phyloP scores from a whole-genome alignment of 2,329 filamentous ascomycete genomes.

The Cladophialophora exuberans region DNA sequence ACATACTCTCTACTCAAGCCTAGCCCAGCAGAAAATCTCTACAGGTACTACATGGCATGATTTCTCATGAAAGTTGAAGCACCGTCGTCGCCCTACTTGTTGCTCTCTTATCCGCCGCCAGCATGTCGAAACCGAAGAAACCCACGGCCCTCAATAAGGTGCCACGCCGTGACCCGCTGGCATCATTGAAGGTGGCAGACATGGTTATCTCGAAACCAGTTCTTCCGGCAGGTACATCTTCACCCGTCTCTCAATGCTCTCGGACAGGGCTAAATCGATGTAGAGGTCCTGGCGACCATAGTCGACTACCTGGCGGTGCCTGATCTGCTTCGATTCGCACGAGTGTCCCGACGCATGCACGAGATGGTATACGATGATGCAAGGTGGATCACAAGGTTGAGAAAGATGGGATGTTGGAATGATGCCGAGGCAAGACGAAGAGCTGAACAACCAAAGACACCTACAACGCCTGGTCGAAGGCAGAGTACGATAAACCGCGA shows the following conservation, averaged over 20 bases:
- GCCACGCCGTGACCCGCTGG: conserved; percentile 62
- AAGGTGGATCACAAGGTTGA: conserved; percentile 85
- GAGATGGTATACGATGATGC: conserved; percentile 99
- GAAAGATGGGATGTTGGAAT: conserved; percentile 89
- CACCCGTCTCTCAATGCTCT: conserved; percentile 11
- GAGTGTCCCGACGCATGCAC: conserved; percentile 80
- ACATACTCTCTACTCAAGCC: too few relatives aligned
- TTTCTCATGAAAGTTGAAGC: not conserved
- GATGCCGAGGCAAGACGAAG: conserved; percentile 76
- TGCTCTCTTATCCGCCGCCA: not conserved
- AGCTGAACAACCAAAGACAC: conserved; percentile 21
- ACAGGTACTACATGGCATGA: conserved; percentile 10
- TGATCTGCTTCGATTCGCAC: conserved; percentile 84
- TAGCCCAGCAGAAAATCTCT: too few relatives aligned
- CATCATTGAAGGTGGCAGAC: conserved; percentile 76
- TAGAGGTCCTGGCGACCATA: conserved; percentile 85
- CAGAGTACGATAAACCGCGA: conserved; percentile 27
- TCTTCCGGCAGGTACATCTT: conserved; percentile 73
- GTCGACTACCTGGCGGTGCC: conserved; percentile 85
- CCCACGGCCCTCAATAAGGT: conserved; percentile 38
- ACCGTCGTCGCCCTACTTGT: not conserved
- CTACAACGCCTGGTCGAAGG: conserved; percentile 18
- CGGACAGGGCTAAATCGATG: conserved; percentile 33
- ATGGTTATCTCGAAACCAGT: conserved; percentile 78
- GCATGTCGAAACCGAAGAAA: conserved; percentile 55